A percentile compares a stretch with the other conserved stretches of the same genome.
These are phyloP conservation scores for Gaillardinia entomophila DNA, from an alignment of 805 yeast genomes.

Conservation along the genomic window DNA sequence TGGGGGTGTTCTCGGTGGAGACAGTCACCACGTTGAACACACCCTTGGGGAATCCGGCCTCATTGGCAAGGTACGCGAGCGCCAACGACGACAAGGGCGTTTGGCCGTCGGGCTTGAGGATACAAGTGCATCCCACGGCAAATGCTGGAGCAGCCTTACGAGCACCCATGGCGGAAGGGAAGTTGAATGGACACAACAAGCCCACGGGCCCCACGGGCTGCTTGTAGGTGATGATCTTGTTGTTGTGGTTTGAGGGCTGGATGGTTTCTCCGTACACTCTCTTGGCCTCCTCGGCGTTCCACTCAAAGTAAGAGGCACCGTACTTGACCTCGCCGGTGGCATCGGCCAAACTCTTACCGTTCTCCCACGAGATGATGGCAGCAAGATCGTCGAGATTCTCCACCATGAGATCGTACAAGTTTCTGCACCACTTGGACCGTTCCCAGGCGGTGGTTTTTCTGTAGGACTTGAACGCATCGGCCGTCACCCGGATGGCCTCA, in stretches of 20 bases:
- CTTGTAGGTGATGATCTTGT: conserved; percentile 47
- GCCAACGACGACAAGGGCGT: conserved; percentile 60
- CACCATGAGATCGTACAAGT: conserved; percentile 43
- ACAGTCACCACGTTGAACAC: conserved; percentile 45
- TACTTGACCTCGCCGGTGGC: conserved; percentile 52
- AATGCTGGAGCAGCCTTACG: conserved; percentile 61
- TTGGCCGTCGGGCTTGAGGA: conserved; percentile 56
- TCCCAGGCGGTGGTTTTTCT: conserved; percentile 45
- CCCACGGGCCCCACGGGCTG: conserved; percentile 65
- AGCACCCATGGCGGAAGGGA: conserved; percentile 64
- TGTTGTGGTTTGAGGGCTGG: conserved; percentile 46
- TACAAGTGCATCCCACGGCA: conserved; percentile 60
- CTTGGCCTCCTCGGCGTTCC: conserved; percentile 52
- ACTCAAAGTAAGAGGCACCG: conserved; percentile 46
- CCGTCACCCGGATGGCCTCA: conserved; percentile 43
- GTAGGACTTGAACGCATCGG: conserved; percentile 39
- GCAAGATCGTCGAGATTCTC: conserved; percentile 56
- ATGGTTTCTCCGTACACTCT: conserved; percentile 52
- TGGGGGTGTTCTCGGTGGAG: conserved; percentile 46
- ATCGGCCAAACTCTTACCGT: conserved; percentile 52
- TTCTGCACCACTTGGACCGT: conserved; percentile 47
- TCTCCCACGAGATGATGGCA: conserved; percentile 52
- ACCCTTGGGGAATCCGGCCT: conserved; percentile 61
- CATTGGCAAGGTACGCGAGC: conserved; percentile 45
- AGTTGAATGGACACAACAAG: conserved; percentile 61